Percentiles rank a stretch among this genome's conserved stretches.
Conservation (phyloP, 306 rosid genomes). For the Quercus glauca region DNA sequence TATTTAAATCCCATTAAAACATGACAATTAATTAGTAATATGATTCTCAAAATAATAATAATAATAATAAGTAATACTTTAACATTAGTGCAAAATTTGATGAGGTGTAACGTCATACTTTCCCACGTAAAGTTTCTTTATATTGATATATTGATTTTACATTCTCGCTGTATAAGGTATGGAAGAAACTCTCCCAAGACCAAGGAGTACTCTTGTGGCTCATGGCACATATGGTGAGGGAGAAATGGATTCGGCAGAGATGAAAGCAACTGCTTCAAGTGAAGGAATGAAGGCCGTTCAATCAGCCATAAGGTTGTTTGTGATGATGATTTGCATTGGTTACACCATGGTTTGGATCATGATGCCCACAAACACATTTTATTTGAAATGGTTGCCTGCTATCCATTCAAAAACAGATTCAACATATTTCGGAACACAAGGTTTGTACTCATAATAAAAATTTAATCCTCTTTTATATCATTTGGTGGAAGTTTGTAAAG, state of each 20-base stretch:
- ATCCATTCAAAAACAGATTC: slow-evolving; percentile 43
- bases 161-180: not conserved
- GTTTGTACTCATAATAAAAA: slow-evolving; percentile 16
- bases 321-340: slow-evolving; percentile 40
- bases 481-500: too few relatives aligned
- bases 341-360: slow-evolving; percentile 43
- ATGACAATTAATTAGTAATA: too few relatives aligned
- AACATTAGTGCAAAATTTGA: too few relatives aligned
- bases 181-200: not conserved
- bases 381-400: slow-evolving; percentile 34
- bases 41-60: too few relatives aligned
- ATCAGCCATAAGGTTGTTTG: slow-evolving; percentile 28
- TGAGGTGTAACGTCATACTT: too few relatives aligned
- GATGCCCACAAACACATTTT: slow-evolving; percentile 49
- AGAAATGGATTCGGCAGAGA: slow-evolving; percentile 22
- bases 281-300: slow-evolving; percentile 19
- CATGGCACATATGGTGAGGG: not conserved
- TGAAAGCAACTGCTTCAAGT: slow-evolving; percentile 10
- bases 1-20: too few relatives aligned
- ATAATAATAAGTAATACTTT: too few relatives aligned
- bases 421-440: slow-evolving; percentile 47
- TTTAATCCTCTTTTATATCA: too few relatives aligned
- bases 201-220: too few relatives aligned
- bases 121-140: too few relatives aligned
- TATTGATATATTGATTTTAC: not conserved